These are phyloP conservation scores for Didymella pomorum DNA, from an alignment of 2,329 filamentous ascomycete genomes.

Conservation along the genomic window DNA sequence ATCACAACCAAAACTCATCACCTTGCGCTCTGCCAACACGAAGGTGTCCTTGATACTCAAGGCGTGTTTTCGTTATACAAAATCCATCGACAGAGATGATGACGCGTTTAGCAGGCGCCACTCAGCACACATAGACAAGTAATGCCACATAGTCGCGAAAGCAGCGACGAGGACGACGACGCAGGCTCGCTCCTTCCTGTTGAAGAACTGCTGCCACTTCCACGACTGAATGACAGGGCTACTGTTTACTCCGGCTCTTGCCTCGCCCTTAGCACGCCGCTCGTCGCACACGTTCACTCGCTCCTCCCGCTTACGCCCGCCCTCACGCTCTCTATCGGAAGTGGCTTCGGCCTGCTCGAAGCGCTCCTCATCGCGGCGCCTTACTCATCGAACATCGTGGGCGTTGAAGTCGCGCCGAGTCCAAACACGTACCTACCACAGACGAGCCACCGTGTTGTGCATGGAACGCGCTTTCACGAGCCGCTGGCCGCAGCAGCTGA, in stretches of 20 bases:
- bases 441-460: conserved; percentile 54
- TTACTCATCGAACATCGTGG: conserved; percentile 48
- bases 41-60: not conserved
- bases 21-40: not conserved
- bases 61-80: not conserved
- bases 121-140: not conserved
- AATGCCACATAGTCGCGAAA: not conserved
- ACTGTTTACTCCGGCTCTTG: conserved; percentile 46
- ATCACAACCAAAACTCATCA: not conserved
- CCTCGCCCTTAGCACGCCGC: conserved; percentile 44
- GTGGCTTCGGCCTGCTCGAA: conserved; percentile 62
- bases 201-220: conserved; percentile 14
- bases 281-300: conserved; percentile 36
- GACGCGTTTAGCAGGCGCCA: not conserved
- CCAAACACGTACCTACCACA: conserved; percentile 57
- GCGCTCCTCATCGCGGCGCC: conserved; percentile 45
- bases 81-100: not conserved
- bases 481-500: conserved; percentile 52
- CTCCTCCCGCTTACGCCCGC: conserved; percentile 36
- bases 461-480: conserved; percentile 56
- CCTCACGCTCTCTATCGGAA: conserved; percentile 56
- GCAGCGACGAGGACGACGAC: conserved; percentile 14
- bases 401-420: conserved; percentile 58
- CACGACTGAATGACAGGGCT: conserved; percentile 31
- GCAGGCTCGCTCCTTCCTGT: not conserved